A percentile compares a stretch with the other conserved stretches of the same genome.
These are phyloP conservation scores for Tolypocladium ovalisporum DNA, from an alignment of 2,329 filamentous ascomycete genomes.

Conservation along the genomic window DNA sequence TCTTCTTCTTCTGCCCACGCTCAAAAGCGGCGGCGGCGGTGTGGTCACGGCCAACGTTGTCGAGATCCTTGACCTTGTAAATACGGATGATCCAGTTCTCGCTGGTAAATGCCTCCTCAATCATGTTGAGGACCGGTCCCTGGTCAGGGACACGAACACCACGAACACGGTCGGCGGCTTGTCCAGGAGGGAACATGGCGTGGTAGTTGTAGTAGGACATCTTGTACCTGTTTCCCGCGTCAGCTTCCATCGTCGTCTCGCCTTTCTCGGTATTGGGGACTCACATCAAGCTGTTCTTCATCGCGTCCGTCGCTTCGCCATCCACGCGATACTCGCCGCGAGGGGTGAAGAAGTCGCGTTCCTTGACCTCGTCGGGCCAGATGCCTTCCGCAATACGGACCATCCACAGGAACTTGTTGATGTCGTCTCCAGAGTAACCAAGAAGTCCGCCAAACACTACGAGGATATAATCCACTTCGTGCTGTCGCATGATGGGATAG, in stretches of 20 bases:
- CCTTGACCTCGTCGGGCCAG: constrained; percentile 98
- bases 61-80: constrained; percentile 98
- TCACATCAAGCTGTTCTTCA: constrained; percentile 99
- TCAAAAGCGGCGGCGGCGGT: constrained; percentile 58
- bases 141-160: constrained; percentile 69
- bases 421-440: constrained; percentile 96
- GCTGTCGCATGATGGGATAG: constrained; percentile 96
- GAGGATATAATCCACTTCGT: constrained; percentile 98
- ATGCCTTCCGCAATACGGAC: constrained; percentile 97
- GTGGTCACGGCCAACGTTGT: constrained; percentile 90
- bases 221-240: constrained; percentile 68
- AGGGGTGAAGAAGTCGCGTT: constrained; percentile 88
- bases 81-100: constrained; percentile 99
- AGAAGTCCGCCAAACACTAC: constrained; percentile 93
- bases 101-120: constrained; percentile 96
- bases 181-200: constrained; percentile 79
- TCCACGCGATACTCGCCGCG: constrained; percentile 94
- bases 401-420: constrained; percentile 99
- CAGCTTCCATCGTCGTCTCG: constrained; percentile 7
- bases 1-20: constrained; percentile 76
- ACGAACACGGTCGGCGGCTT: constrained; percentile 84
- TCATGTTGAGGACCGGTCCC: constrained; percentile 72
- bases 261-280: constrained; percentile 22
- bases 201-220: constrained; percentile 99
- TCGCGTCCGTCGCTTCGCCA: constrained; percentile 83